phyloP scores from a whole-genome alignment of 345 rosid species.

The Pseudoturritis turrita region DNA sequence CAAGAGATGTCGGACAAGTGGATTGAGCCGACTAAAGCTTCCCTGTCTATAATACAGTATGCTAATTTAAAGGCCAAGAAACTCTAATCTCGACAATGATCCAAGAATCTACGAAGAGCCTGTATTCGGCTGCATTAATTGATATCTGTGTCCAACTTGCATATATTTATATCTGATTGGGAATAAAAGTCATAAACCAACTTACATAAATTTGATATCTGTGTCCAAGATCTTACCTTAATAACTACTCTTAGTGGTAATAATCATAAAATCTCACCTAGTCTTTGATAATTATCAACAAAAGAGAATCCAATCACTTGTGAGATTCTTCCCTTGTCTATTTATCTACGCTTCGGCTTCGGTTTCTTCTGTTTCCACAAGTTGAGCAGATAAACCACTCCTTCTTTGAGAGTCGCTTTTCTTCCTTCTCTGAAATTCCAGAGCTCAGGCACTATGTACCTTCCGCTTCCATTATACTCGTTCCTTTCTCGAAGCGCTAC shows the following conservation, averaged over 20 bases:
- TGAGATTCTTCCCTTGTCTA: background rate
- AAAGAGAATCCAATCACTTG: background rate
- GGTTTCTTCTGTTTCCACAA: conserved; percentile 4
- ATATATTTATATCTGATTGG: background rate
- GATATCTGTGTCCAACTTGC: too few relatives aligned
- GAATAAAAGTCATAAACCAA: background rate
- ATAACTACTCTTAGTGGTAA: background rate
- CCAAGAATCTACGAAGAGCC: background rate
- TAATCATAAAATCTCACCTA: background rate
- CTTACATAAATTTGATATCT: background rate
- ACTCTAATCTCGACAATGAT: background rate
- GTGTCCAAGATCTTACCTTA: background rate
- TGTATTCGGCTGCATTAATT: too few relatives aligned
- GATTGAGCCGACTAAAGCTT: conserved; percentile 25
- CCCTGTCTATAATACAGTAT: conserved; percentile 4
- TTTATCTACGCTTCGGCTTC: conserved; percentile 8
- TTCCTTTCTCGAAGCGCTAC: conserved; percentile 43
- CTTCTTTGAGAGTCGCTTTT: conserved; percentile 51
- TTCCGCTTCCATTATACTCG: conserved; percentile 55
- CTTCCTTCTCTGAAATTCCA: conserved; percentile 48
- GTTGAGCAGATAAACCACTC: conserved; percentile 26
- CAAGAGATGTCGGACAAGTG: conserved; percentile 40
- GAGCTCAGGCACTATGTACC: conserved; percentile 50
- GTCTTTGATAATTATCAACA: background rate
- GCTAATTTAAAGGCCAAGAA: conserved; percentile 25